phyloP scores from a whole-genome alignment of 345 rosid genomes.

The Populus nigra region DNA sequence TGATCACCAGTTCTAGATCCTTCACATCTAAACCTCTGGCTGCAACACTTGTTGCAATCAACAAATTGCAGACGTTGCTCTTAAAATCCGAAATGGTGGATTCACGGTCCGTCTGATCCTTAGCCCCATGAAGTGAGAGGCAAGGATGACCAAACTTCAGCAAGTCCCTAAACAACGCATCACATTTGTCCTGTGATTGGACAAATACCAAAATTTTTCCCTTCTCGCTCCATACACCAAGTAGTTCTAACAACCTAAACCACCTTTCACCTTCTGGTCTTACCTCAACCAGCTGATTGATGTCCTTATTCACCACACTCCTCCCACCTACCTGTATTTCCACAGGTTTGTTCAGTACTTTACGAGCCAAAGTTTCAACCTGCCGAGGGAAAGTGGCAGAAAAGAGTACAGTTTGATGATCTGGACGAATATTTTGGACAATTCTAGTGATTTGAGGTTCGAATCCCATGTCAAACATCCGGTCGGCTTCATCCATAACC shows the following conservation, averaged over 20 bases:
- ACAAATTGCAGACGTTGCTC: conserved; percentile 83
- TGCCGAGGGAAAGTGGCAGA: conserved; percentile 98
- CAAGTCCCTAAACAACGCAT: conserved; percentile 74
- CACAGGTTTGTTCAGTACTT: conserved; percentile 75
- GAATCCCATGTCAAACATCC: conserved; percentile 99
- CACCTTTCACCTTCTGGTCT: conserved; percentile 88
- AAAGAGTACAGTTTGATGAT: conserved; percentile 89
- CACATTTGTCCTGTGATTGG: conserved; percentile 87
- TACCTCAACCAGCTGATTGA: conserved; percentile 83
- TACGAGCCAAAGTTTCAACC: conserved; percentile 91
- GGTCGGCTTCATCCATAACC: conserved; percentile 97
- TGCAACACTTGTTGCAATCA: conserved; percentile 91
- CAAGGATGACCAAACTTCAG: conserved; percentile 82
- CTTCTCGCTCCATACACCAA: conserved; percentile 97
- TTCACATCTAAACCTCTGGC: conserved; percentile 97
- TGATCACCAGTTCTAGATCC: conserved; percentile 90
- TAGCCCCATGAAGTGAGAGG: conserved; percentile 92
- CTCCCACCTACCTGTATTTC: conserved; percentile 96
- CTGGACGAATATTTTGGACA: conserved; percentile 93
- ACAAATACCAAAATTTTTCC: conserved; percentile 87
- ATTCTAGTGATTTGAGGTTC: conserved; percentile 92
- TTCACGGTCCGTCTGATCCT: conserved; percentile 95
- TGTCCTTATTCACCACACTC: conserved; percentile 96
- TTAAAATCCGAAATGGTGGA: conserved; percentile 89
- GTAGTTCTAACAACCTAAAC: conserved; percentile 76